Percentiles rank a stretch among this genome's conserved stretches.
phyloP scores from a whole-genome alignment of 2,329 filamentous ascomycete genomes.

The Clonostachys rosea region DNA sequence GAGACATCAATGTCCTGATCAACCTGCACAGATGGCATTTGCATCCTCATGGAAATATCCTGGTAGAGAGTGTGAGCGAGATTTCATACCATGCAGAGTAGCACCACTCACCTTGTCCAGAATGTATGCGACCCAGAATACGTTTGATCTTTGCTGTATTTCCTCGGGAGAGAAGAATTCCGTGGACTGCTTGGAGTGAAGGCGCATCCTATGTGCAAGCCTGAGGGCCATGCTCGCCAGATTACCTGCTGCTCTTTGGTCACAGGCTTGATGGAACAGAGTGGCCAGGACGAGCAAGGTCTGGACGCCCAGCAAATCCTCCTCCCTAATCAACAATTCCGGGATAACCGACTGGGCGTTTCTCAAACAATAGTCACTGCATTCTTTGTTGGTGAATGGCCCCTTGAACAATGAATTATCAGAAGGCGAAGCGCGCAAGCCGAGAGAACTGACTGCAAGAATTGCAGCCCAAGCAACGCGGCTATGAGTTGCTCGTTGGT shows the following conservation, averaged over 20 bases:
- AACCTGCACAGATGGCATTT: slow-evolving; percentile 28
- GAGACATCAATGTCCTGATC: slow-evolving; percentile 34
- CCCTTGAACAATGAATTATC: neutral
- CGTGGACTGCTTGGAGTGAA: slow-evolving; percentile 21
- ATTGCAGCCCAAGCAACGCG: slow-evolving; percentile 28
- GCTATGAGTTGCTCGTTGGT: slow-evolving; percentile 8
- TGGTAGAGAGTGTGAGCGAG: neutral
- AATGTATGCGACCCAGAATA: slow-evolving; percentile 35
- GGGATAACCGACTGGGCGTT: slow-evolving; percentile 30
- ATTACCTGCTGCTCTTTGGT: slow-evolving; percentile 27
- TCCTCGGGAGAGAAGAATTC: slow-evolving; percentile 17
- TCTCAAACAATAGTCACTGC: slow-evolving; percentile 20
- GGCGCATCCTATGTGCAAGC: slow-evolving; percentile 24
- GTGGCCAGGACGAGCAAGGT: slow-evolving; percentile 29
- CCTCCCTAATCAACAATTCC: slow-evolving; percentile 27
- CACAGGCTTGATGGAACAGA: slow-evolving; percentile 27
- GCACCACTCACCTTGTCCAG: slow-evolving; percentile 26
- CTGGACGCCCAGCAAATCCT: slow-evolving; percentile 30
- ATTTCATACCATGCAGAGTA: neutral
- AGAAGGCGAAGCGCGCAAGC: slow-evolving; percentile 16
- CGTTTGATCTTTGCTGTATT: slow-evolving; percentile 22
- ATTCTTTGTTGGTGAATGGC: neutral
- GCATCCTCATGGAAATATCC: slow-evolving; percentile 26
- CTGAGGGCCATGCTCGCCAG: slow-evolving; percentile 31
- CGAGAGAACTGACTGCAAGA: slow-evolving; percentile 30